Evolutionary conservation across 805 yeast genomes (phyloP).

Genomic region (Candida quercuum): DNA sequence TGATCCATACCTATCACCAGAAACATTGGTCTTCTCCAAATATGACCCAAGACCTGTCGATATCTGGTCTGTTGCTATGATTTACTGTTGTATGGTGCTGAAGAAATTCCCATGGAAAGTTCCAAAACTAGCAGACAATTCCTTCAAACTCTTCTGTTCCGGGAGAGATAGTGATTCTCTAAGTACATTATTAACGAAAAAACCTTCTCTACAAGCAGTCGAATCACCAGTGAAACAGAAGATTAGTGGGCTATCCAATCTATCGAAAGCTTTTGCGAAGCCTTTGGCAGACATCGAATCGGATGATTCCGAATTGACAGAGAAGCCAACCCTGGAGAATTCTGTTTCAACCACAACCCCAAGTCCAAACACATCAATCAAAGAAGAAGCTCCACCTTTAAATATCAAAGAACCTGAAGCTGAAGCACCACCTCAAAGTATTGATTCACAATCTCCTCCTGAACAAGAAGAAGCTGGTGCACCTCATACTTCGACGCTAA

Average conservation of each 20-base stretch:
- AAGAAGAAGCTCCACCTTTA: not conserved
- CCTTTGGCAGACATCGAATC: slow-evolving; percentile 19
- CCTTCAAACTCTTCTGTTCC: slow-evolving; percentile 78
- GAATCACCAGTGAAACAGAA: slow-evolving; percentile 20
- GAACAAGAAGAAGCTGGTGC: slow-evolving; percentile 26
- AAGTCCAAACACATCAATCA: not conserved
- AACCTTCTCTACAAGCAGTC: slow-evolving; percentile 42
- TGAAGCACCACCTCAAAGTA: slow-evolving; percentile 9
- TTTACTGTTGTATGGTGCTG: slow-evolving; percentile 87
- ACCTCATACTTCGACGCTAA: slow-evolving; percentile 57
- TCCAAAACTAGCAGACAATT: slow-evolving; percentile 74
- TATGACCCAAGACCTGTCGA: slow-evolving; percentile 93
- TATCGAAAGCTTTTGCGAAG: slow-evolving; percentile 22
- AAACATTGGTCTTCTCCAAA: slow-evolving; percentile 73
- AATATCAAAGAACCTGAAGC: slow-evolving; percentile 3
- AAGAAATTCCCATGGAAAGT: slow-evolving; percentile 94
- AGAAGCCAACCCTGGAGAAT: slow-evolving; percentile 6
- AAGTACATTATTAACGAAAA: slow-evolving; percentile 51
- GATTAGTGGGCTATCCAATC: slow-evolving; percentile 20
- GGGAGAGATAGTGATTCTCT: slow-evolving; percentile 65
- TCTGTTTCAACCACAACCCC: slow-evolving; percentile 12
- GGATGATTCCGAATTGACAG: not conserved
- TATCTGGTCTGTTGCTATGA: slow-evolving; percentile 89
- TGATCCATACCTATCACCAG: slow-evolving; percentile 90
- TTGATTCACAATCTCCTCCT: slow-evolving; percentile 12